Evolutionary conservation across 352 stramenopile species (phyloP), one percentile per base, ranked within the genome.

Genomic region (Globisporangium spinosum): DNA sequence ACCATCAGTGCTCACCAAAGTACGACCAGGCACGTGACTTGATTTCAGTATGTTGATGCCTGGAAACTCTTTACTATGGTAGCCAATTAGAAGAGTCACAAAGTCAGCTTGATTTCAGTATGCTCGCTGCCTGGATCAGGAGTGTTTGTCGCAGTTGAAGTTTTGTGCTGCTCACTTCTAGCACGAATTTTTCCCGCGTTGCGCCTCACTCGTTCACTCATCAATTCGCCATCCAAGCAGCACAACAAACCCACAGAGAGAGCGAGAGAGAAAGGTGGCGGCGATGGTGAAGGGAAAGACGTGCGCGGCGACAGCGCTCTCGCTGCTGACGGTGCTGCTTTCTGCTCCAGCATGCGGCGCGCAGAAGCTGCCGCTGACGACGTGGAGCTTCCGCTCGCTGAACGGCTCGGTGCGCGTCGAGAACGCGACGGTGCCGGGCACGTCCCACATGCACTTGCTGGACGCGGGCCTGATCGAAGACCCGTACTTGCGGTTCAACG

Each of bases 401-500:
- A 91, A 94, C 34, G 80, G 77, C n/a, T 91, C 83, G 6, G 54
- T 94, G n/a, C 47, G 25, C 29, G 45, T 91, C 20, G 69, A 70
- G 55, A 84, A 86, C 40, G 80, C 67, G 22, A 73, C 75, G 23
- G 77, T 90, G 60, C 88, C 88, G 0, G 88, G 88, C 32, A 88
- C 86, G 9, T 78, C 87, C 13, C 89, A 96, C 74, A 80, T 72
- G 65, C 86, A 94, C 64, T 61, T 96, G 58, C 68, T 87, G 69
- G 73, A 77, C 1, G 82, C 80, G 10, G 80, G 82, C 8, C 45
- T 94, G 51, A 79, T 96, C 47, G 61, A 70, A 0, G 81, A 93
- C 32, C 85, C 87, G 32, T 89, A 94, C 67, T 73, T 71, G 38
- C 79, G 87, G 22, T 93, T 80, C 74, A 90, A 95, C 56, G 89